Conservation (phyloP, 768 basidiomycete species). For the Exsudoporus frostii region DNA sequence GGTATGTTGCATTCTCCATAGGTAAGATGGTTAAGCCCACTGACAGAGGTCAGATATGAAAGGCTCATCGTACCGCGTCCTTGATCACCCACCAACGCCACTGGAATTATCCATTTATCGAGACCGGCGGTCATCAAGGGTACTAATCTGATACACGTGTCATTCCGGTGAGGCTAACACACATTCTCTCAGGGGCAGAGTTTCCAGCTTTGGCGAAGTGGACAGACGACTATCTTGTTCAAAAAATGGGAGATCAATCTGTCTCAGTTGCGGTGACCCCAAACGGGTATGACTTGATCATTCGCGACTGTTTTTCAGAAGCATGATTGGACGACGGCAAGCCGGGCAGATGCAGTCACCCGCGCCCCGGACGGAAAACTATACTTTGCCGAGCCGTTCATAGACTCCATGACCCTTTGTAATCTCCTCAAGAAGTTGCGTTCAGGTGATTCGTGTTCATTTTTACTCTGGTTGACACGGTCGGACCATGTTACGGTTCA, state of each 20-base stretch:
- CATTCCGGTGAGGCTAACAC: not conserved
- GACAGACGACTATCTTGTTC: constrained; percentile 60
- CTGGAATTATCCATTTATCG: constrained; percentile 66
- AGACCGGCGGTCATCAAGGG: constrained; percentile 76
- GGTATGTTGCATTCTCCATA: constrained; percentile 16
- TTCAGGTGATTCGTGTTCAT: constrained; percentile 26
- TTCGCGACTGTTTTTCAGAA: not conserved
- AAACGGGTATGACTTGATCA: constrained; percentile 56
- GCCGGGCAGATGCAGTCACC: constrained; percentile 75
- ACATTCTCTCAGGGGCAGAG: constrained; percentile 40
- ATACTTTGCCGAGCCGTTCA: constrained; percentile 76
- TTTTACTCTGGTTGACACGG: not conserved
- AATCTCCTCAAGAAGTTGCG: constrained; percentile 46
- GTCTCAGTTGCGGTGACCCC: constrained; percentile 82
- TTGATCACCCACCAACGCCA: constrained; percentile 57
- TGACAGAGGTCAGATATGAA: constrained; percentile 49
- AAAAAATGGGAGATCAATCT: constrained; percentile 47
- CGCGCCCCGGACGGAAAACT: constrained; percentile 46
- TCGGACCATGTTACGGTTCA: not conserved
- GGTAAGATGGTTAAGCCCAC: not conserved
- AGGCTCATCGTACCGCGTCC: constrained; percentile 46
- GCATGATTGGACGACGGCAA: constrained; percentile 29
- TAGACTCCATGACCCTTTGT: constrained; percentile 64
- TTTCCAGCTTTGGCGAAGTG: constrained; percentile 52
- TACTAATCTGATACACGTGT: constrained; percentile 15